Base-by-base conservation (phyloP, 116 monocot genomes). In the Cymodocea nodosa region DNA sequence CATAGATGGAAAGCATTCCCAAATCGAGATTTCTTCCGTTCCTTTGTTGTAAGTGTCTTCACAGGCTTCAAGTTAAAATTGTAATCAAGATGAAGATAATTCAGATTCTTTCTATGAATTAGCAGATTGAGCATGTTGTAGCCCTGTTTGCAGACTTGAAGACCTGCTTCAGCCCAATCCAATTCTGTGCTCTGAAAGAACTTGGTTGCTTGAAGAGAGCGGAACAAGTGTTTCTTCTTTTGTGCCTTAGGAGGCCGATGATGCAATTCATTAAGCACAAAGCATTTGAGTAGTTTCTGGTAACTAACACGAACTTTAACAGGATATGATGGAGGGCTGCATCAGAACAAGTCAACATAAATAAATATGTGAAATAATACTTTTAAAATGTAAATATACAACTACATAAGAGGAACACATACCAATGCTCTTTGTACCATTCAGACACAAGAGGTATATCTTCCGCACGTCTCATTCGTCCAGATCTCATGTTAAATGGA, bases 21-120 rank as follows among this genome's bases (percentile, higher is more conserved):
- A 81, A 94, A 95, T 22, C 95, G 95, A 34, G 95, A 95, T 50
- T 95, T 95, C 53, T 95, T 95, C 17, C 90, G 74, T 66, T 95
- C 95, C 72, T 95, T 95, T 37, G 95, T 95, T 9, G 95, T 95
- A n/a, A 95, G 87, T 34, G 95, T 95, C 68, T 95, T 95, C 54
- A 95, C 95, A 54, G 95, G 95, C 68, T 95, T 95, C 75, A 95
- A 68, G 73, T 95, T 95, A 74, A 95, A 95, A 71, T 95, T 95
- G 63, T 95, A 95, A 67, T 95, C 95, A 61, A 95, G 81, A 54
- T 95, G 95, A 65, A 95, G 90, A 77, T 95, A 95, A 60, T 94
- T 95, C 23, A 95, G 87, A 70, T 95, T 95, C 67, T 95, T 95
- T 56, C 95, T 79, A 56, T 95, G 95, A 63, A 95, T 95, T 77